Evolutionary conservation across 1,139 yeast genomes (phyloP).

Genomic region (Protomyces lactucae-debilis): DNA sequence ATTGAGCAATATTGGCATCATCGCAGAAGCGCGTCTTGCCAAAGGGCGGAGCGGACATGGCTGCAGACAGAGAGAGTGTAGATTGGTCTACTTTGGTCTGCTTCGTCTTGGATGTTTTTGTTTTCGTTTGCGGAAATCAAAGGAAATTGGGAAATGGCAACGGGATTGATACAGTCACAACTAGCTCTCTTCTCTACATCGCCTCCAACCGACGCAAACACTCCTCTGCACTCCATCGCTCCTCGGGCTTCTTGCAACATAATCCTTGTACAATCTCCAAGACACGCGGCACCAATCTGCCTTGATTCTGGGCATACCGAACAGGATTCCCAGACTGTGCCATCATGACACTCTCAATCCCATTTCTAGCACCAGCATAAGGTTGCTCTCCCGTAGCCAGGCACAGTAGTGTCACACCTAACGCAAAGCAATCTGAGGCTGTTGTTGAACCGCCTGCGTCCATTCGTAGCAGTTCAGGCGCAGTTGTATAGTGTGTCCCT

Average conservation of each 20-base stretch:
- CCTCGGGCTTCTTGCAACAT: constrained; percentile 2
- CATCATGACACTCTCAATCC: constrained; percentile 13
- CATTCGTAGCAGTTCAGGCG: constrained; percentile 12
- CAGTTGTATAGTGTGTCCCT: constrained; percentile 12
- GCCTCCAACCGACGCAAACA: too few relatives aligned
- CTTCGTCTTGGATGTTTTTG: neutral
- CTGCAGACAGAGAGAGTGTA: neutral
- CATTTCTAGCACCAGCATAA: constrained; percentile 6
- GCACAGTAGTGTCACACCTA: constrained; percentile 13
- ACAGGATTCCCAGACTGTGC: constrained; percentile 20
- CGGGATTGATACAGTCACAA: too few relatives aligned
- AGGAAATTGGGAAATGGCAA: too few relatives aligned
- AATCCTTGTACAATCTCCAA: constrained; percentile 4
- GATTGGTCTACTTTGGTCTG: neutral
- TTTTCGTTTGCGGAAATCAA: neutral
- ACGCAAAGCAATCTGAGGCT: constrained; percentile 10
- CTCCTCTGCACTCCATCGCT: constrained; percentile 12
- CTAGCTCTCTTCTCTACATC: too few relatives aligned
- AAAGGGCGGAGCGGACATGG: constrained; percentile 3
- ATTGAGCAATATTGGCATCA: constrained; percentile 9
- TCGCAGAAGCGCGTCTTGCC: constrained; percentile 23
- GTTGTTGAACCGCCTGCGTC: neutral
- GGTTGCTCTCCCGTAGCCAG: constrained; percentile 20
- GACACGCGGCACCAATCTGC: constrained; percentile 5
- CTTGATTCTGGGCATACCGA: neutral